Percentiles rank a stretch among this genome's conserved stretches.
phyloP scores from a whole-genome alignment of 2,329 filamentous ascomycete genomes.

The Mariannaea elegans region DNA sequence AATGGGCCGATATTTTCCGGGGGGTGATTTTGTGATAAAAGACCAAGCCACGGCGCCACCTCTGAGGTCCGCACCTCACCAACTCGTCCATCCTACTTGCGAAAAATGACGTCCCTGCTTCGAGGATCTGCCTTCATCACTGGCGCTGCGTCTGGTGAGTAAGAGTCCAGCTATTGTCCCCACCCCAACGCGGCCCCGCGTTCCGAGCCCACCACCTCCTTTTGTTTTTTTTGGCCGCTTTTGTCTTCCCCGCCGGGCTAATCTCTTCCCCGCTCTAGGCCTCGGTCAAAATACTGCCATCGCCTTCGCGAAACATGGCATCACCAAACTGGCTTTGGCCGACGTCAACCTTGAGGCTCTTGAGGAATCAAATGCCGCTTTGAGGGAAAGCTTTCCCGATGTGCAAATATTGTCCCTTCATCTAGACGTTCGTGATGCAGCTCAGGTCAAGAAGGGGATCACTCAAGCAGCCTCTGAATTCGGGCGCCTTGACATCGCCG shows the following conservation, averaged over 20 bases:
- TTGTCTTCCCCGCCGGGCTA: slow-evolving; percentile 1
- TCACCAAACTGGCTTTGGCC: slow-evolving; percentile 55
- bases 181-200: neutral
- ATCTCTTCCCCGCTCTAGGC: slow-evolving; percentile 44
- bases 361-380: slow-evolving; percentile 40
- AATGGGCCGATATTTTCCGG: slow-evolving; percentile 21
- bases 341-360: slow-evolving; percentile 53
- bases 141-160: slow-evolving; percentile 55
- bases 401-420: slow-evolving; percentile 52
- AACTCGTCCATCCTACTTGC: neutral
- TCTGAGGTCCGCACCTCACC: neutral
- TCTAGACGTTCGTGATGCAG: slow-evolving; percentile 56
- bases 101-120: slow-evolving; percentile 49
- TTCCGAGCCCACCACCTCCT: neutral
- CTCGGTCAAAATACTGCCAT: slow-evolving; percentile 58
- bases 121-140: slow-evolving; percentile 59
- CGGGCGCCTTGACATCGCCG: slow-evolving; percentile 62
- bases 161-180: slow-evolving; percentile 11
- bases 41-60: slow-evolving; percentile 2
- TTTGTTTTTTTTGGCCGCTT: slow-evolving; percentile 1
- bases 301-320: slow-evolving; percentile 57
- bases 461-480: slow-evolving; percentile 53
- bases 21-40: slow-evolving; percentile 2
- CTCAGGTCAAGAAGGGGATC: slow-evolving; percentile 54
- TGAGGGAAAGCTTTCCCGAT: slow-evolving; percentile 49